Percentiles rank a stretch among this genome's conserved stretches.
Conservation (phyloP, 169 alveolate genomes). For the Plasmodium reichenowi region DNA sequence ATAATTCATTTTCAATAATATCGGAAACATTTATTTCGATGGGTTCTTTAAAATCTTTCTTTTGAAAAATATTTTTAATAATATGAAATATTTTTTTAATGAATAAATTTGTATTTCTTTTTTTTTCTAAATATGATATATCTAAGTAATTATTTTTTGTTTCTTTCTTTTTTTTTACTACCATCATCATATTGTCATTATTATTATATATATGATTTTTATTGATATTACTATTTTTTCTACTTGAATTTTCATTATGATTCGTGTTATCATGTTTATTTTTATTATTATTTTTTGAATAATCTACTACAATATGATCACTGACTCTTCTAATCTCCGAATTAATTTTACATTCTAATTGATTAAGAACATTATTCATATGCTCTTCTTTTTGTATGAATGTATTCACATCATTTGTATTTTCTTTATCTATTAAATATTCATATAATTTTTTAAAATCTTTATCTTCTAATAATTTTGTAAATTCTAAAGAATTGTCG, state of each 20-base stretch:
- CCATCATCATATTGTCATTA: not conserved
- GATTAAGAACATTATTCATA: not conserved
- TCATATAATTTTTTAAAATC: conserved; percentile 54
- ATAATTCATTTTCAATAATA: conserved; percentile 42
- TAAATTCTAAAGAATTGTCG: conserved; percentile 2
- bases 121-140: conserved; percentile 46
- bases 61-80: conserved; percentile 26
- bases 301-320: conserved; percentile 35
- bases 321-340: conserved; percentile 21
- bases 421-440: conserved; percentile 22
- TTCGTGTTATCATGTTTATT: not conserved
- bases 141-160: conserved; percentile 1
- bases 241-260: not conserved
- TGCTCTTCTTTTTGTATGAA: not conserved
- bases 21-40: conserved; percentile 31
- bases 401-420: conserved; percentile 9
- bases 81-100: conserved; percentile 21
- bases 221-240: not conserved
- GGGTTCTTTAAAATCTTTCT: conserved; percentile 40
- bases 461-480: conserved; percentile 24
- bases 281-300: not conserved
- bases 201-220: not conserved
- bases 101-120: conserved; percentile 48
- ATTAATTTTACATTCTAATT: conserved; percentile 23
- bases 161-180: not conserved